Evolutionary conservation across 331 rosid species (phyloP), one percentile per base, ranked within the genome.

Genomic region (Stylosanthes scabra): DNA sequence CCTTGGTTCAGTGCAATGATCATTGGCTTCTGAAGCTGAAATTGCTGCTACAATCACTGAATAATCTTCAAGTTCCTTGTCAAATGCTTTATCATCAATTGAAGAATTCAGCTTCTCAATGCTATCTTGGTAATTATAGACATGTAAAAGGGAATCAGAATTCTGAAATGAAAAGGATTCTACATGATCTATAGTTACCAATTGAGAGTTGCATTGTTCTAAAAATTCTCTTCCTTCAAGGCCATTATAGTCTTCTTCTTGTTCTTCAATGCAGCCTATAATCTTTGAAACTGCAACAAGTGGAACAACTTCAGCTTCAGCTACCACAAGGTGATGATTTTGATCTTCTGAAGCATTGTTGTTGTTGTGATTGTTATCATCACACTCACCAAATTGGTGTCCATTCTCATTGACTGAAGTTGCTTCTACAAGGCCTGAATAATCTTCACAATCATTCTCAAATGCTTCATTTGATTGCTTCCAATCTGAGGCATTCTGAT

Each of bases 401-500:
- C 25, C 25, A 20, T 20, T 20, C 25, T 20, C 25, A 31, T 31
- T 31, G 6, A 31, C 15, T 72, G 85, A 52, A 50, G 77, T 63
- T 75, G 44, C 63, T 74, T 82, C 68, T 28, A 25, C 34, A 16
- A 59, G 72, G 49, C 57, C 75, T 11, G 79, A 70, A 71, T 52
- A 60, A 5, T 72, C 80, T 73, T 72, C 74, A 13, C 39, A 72
- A 44, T 78, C 66, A 9, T 70, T 64, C 51, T 84, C 83, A 15
- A 51, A 14, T 74, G 57, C 79, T 51, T 76, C 66, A 59, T 69
- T 77, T 41, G 70, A 69, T 75, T 78, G 70, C n/a, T n/a, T n/a
- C n/a, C 25, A 20, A 20, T 20, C 61, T 59, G 11, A 60, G 57
- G 65, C 68, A 45, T 7, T 70, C 8, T 67, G 76, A 62, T 51